Base-by-base conservation (phyloP, 257 asterid species). In the Solanum lycopersicoides region DNA sequence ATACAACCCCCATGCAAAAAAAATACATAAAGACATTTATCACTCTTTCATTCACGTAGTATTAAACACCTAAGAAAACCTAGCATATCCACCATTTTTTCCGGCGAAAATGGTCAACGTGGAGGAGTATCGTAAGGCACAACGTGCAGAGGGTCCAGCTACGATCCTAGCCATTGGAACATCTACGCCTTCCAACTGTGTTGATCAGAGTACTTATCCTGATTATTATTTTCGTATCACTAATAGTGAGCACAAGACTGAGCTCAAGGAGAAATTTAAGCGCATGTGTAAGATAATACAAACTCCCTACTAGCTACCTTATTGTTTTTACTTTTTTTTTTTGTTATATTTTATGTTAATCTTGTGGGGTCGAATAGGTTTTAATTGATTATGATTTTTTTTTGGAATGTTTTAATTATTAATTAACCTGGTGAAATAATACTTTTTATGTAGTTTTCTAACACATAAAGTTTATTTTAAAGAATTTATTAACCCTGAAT, bases 131-230 rank as follows among this genome's bases (percentile, higher is more conserved):
- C 93, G 94, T 11, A 87, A 94, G 39, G 91, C 96, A 20, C 97
- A 93, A 87, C 87, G 98, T 63, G 98, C 98, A 0, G 94, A 93
- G 77, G 98, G 98, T 0, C 98, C 97, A 7, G 98, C 98, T n/a
- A 94, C 94, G 2, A 66, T 95, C 87, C 3, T 95, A 76, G 98
- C 98, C 6, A 95, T 95, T 9, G 98, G 98, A 12, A 95, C 96
- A 0, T 92, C 98, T 1, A 92, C 92, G 1, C 98, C 98, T 2
- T n/a, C 91, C 0, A 95, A 95, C 35, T 94, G 98, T 60, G 92
- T 93, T 4, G 95, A 95, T 11, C 98, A 95, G 86, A 91, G 93
- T 92, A 65, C 93, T 1, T 94, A 93, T 82, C 92, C 98, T 1
- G 98, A 95, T 60, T 94, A 88, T 86, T 95, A 94, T 75, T 95